Percentiles rank a stretch among this genome's conserved stretches.
phyloP scores from a whole-genome alignment of 192 early-diverging fungal genomes.

The Coemansia sp. region DNA sequence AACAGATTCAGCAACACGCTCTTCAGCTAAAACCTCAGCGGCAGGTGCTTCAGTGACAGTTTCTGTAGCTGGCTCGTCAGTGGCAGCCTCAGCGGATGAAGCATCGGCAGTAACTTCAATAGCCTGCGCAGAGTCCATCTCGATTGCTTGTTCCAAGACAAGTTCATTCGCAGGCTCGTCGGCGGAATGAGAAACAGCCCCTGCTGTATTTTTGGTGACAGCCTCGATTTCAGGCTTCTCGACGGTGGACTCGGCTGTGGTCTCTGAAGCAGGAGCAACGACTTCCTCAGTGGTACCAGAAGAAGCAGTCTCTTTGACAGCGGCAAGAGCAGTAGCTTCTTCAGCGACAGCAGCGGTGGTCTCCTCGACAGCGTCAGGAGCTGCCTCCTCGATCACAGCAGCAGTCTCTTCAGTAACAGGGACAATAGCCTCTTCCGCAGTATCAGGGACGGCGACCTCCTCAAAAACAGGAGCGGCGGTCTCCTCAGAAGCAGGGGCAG shows the following conservation, averaged over 20 bases:
- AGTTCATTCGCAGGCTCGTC: neutral
- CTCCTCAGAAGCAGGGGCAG: neutral
- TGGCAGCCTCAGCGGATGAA: neutral
- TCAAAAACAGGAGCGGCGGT: neutral
- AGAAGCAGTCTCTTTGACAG: neutral
- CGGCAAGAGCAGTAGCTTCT: conserved; percentile 2
- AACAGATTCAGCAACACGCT: neutral
- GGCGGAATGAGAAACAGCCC: neutral
- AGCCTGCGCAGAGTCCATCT: neutral
- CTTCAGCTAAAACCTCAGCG: neutral
- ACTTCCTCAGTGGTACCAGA: conserved; percentile 6
- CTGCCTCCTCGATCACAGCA: neutral
- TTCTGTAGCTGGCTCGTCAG: conserved; percentile 6
- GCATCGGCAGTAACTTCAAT: neutral
- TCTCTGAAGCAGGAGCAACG: neutral
- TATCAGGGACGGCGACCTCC: neutral
- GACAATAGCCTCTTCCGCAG: neutral
- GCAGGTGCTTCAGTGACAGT: neutral
- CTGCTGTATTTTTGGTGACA: neutral
- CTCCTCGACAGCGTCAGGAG: conserved; percentile 1
- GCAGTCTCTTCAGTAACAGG: neutral
- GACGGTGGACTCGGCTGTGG: neutral
- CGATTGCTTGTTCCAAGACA: neutral
- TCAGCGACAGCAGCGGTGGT: neutral
- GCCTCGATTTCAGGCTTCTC: neutral